Evolutionary conservation across 2,329 filamentous ascomycete genomes (phyloP), one percentile per base, ranked within the genome.

Genomic region (Cercospora berteroae): DNA sequence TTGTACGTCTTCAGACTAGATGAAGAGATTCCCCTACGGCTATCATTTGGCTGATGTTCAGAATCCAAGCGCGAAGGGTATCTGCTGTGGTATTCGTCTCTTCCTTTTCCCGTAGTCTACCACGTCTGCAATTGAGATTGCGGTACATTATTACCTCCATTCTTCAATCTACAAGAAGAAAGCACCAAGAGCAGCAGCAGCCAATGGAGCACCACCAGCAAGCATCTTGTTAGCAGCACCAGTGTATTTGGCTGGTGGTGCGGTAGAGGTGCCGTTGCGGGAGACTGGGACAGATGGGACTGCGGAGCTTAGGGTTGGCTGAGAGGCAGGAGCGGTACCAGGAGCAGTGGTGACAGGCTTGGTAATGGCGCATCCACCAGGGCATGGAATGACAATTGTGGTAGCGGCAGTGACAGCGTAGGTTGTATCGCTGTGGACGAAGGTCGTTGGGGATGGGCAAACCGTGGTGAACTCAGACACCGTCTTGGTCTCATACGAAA

Each of bases 391-490:
- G 13, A 70, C 73, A 6, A 75, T 60, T 5, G 71, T 75, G 18
- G 74, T 74, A 5, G 73, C 64, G 9, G 66, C 59, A 72, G 88
- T 88, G 81, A 92, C 83, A 75, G 86, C 89, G 85, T 90, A 91
- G 81, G 89, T 91, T 79, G 85, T 83, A 80, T 80, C 82, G 78
- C 84, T 85, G 82, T 89, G 83, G 77, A 85, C 86, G 80, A 92
- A 80, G 75, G 83, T 79, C 75, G 90, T 92, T 73, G 90, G 79
- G 73, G 66, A 83, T 25, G 90, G 89, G 88, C 90, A 93, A 87
- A 85, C 91, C 77, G 90, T 92, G 81, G 86, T 88, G 83, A 70
- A 87, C 67, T 82, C 80, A 67, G 87, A 88, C 72, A 92, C 86
- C 72, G 88, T 82, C 84, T 90, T 87, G 73, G 89, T 92, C 81